A percentile compares a stretch with the other conserved stretches of the same genome.
Conservation (phyloP, 2,329 filamentous ascomycete genomes). For the Graphiopsis chlorocephala region DNA sequence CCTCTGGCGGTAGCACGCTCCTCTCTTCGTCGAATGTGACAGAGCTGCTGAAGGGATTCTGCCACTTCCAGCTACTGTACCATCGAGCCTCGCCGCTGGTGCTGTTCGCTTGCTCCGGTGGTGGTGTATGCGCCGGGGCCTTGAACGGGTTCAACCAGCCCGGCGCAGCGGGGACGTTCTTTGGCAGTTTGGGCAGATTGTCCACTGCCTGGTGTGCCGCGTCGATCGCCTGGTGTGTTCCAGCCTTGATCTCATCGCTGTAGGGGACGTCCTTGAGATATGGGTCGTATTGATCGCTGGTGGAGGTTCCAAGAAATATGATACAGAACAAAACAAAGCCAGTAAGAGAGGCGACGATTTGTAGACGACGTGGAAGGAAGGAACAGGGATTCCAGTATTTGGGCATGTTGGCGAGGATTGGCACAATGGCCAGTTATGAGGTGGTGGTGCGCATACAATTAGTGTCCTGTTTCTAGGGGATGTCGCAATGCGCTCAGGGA, state of each 20-base stretch:
- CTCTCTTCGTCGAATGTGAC: slow-evolving; percentile 78
- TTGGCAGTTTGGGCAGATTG: slow-evolving; percentile 31
- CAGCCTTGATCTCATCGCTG: slow-evolving; percentile 37
- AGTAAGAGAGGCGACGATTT: slow-evolving; percentile 42
- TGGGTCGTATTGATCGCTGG: slow-evolving; percentile 26
- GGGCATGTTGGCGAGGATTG: slow-evolving; percentile 21
- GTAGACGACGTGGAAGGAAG: slow-evolving; percentile 46
- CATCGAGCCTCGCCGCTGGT: slow-evolving; percentile 75
- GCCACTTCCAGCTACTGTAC: slow-evolving; percentile 88
- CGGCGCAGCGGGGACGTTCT: slow-evolving; percentile 35
- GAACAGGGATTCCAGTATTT: slow-evolving; percentile 33
- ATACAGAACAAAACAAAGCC: slow-evolving; percentile 39
- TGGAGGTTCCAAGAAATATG: slow-evolving; percentile 34
- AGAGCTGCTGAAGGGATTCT: slow-evolving; percentile 81
- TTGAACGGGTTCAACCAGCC: slow-evolving; percentile 61
- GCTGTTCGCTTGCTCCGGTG: slow-evolving; percentile 72
- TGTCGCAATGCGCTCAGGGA: slow-evolving; percentile 6
- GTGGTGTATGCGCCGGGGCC: slow-evolving; percentile 67
- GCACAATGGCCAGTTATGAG: slow-evolving; percentile 4
- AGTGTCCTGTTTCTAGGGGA: not conserved
- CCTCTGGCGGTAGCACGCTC: slow-evolving; percentile 75
- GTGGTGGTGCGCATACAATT: slow-evolving; percentile 7
- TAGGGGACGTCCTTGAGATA: slow-evolving; percentile 33
- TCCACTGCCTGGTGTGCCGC: slow-evolving; percentile 40
- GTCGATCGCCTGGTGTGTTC: slow-evolving; percentile 37